Evolutionary conservation across 495 filamentous ascomycete species (phyloP), one percentile per base, ranked within the genome.

Genomic region (Tirmania nivea): DNA sequence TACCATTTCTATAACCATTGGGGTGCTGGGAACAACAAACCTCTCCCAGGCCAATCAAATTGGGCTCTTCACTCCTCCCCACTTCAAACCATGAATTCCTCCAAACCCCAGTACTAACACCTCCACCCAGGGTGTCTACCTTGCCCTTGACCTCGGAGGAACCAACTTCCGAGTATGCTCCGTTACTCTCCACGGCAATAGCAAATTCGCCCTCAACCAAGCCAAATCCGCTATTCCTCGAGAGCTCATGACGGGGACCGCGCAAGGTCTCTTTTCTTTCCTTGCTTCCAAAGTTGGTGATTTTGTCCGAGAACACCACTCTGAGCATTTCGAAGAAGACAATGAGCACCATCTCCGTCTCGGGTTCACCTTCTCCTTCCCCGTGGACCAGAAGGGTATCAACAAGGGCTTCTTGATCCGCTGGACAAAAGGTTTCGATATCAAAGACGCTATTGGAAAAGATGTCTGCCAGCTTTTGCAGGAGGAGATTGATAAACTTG

Each of bases 361-460:
- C 11, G 90, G 90, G 14, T 96, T 97, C 69, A 96, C 90, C 36
- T 97, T 97, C 70, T 88, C 82, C 65, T 97, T 97, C 67, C 90
- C 90, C 14, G 90, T 97, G 25, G 79, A 92, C 60, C 90, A 97
- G 61, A 69, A 79, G 55, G 87, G 86, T 20, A 90, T 97, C 63
- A 96, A 96, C 72, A 84, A 81, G 64, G 90, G 90, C 45, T 84
- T 78, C 39, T 70, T 96, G 36, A 85, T 94, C 65, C 79, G 92
- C 55, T 97, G 90, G 90, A 97, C 92, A 34, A 97, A 97, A 71
- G 92, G 90, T 36, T 97, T 94, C 65, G 84, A 95, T 65, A 95
- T 97, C 55, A 74, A 76, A 17, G 92, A 96, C 65, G 81, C 89
- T 0, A 68, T 97, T 54, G 90, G 90, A 36, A 83, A 94, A 66